Base-by-base conservation (phyloP, 192 early-diverging fungal species). In the Coemansia sp. region DNA sequence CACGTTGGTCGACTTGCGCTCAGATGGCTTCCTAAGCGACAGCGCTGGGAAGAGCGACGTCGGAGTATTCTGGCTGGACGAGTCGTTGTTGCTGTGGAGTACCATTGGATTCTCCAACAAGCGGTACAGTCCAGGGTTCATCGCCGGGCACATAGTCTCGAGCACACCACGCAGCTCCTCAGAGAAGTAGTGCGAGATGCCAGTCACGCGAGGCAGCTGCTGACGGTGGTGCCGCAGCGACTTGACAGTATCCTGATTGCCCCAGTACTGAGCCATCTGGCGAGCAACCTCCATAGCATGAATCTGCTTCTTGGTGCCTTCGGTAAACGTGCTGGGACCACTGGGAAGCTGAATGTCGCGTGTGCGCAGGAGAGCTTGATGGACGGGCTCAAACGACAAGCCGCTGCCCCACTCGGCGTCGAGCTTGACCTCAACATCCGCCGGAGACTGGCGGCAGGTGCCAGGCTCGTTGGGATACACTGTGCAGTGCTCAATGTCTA, bases 231-330 rank as follows among this genome's bases (percentile, higher is more conserved):
- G 46, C 7, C 53, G 57, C 39, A 75, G n/a, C 4, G 72, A 75
- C 35, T 55, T 40, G 6, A 68, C 65, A 9, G 55, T 37, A n/a
- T 68, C 56, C 23, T 75, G 53, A 14, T 53, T 33, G 26, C 72
- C 72, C 72, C 72, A 75, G 48, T 75, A 75, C 57, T 68, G 65
- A 3, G 72, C 72, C 72, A 75, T 75, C 33, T 75, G 65, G 11
- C 72, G 60, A 9, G 72, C 65, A 45, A 75, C 55, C 35, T 75
- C 65, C 72, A 75, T 75, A 9, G 65, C 72, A 27, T 68, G 65
- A 13, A 68, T 61, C 35, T 68, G 72, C 46, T 27, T 55, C 54
- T 76, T 76, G 10, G 72, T 59, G 25, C 49, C 43, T 27, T 76
- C 66, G 5, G 72, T 76, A 32, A 76, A 76, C 18, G 52, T 64